Base-by-base conservation (phyloP, 805 yeast genomes). In the Candida morakotiae region DNA sequence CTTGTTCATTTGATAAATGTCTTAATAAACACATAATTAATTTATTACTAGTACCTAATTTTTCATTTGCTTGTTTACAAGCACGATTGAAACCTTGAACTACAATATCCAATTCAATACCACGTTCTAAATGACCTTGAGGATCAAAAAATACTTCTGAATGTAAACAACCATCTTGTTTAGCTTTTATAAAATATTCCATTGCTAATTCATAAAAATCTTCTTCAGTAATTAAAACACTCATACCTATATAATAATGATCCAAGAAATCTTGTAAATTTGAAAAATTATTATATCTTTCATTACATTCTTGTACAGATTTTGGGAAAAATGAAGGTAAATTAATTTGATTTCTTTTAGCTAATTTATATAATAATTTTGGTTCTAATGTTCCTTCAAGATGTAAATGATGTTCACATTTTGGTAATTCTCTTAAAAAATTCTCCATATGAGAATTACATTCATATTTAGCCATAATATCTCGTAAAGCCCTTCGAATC, bases 401-500 rank as follows among this genome's bases (percentile, higher is more conserved):
- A 60, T 86, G 95, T 43, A 85, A 75, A 55, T 86, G 95, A 56
- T 85, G 91, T 58, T 86, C 95, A 65, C 93, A 85, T 60, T 86
- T 86, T 41, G 95, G 95, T 35, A 86, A 66, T 48, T 81, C 91
- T 28, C 59, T 64, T 34, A 84, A 69, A 57, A 83, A 84, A 41
- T 57, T 50, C 38, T 61, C 62, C 68, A 73, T 68, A 37, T 62
- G 48, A 19, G 37, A 40, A 27, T 47, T 23, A 28, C 48, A 44
- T 27, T 44, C 47, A 39, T 21, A 21, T 21, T 21, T 21, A 7
- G 23, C 23, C 23, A 21, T 21, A 9, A 21, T 21, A 21, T 9
- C 9, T 21, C 9, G 9, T 21, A 21, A n/a, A n/a, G n/a, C n/a
- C n/a, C n/a, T n/a, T n/a, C n/a, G n/a, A n/a, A n/a, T n/a, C n/a